Conservation (phyloP, 352 stramenopile species). For the Phytopythium delawarense region DNA sequence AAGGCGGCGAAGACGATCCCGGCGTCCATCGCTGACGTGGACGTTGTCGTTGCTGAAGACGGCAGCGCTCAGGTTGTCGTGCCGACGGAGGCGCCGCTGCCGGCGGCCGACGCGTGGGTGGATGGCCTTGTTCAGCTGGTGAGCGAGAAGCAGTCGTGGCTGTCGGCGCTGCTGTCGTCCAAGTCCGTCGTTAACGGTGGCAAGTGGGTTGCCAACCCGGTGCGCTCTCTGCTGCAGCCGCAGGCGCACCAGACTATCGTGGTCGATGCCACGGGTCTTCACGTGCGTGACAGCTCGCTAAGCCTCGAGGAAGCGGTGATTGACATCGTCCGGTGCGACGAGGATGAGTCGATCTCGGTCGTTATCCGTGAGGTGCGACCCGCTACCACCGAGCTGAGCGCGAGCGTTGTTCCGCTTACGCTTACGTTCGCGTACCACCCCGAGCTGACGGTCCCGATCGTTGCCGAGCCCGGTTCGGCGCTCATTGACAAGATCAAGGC, state of each 20-base stretch:
- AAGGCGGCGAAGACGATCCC: conserved; percentile 8
- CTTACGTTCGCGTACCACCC: conserved; percentile 51
- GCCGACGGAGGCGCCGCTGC: conserved; percentile 19
- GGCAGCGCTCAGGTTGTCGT: conserved; percentile 26
- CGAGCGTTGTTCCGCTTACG: conserved; percentile 41
- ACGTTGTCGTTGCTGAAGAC: conserved; percentile 24
- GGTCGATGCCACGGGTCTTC: conserved; percentile 24
- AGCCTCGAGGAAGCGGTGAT: conserved; percentile 38
- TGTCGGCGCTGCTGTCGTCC: conserved; percentile 49
- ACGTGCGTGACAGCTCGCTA: conserved; percentile 37
- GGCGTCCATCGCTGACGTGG: conserved; percentile 18
- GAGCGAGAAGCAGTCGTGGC: conserved; percentile 37
- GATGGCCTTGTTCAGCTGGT: conserved; percentile 26
- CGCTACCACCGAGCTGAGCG: conserved; percentile 38
- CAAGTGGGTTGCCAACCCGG: conserved; percentile 70
- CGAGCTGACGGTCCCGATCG: conserved; percentile 46
- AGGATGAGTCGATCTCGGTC: conserved; percentile 32
- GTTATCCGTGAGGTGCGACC: conserved; percentile 57
- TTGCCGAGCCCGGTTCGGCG: conserved; percentile 28
- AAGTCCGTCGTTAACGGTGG: conserved; percentile 43
- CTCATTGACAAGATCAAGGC: conserved; percentile 57
- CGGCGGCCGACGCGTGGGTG: conserved; percentile 38
- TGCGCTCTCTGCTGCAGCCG: conserved; percentile 46
- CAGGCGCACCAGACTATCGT: conserved; percentile 41
- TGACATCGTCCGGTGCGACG: conserved; percentile 30